These are phyloP conservation scores for Camellia granthamiana DNA, from an alignment of 148 eudicot genomes.

Conservation along the genomic window DNA sequence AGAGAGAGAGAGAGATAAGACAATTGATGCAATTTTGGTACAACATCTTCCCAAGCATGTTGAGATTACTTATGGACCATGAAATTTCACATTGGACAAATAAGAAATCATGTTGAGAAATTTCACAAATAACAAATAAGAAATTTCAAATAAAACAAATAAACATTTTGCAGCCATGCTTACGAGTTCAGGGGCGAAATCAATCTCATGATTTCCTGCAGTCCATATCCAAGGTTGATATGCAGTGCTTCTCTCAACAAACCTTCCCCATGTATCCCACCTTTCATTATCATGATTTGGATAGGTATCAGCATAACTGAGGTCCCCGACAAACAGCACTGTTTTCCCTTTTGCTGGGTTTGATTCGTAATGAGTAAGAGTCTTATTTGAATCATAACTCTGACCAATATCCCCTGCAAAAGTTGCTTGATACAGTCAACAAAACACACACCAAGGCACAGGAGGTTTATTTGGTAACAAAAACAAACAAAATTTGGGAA, in stretches of 20 bases:
- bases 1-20: not conserved
- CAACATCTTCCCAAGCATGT: not conserved
- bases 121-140: not conserved
- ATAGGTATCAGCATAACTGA: constrained; percentile 80
- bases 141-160: not conserved
- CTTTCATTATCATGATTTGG: constrained; percentile 72
- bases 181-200: constrained; percentile 85
- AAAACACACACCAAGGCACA: not conserved
- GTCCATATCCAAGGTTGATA: constrained; percentile 99
- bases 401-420: constrained; percentile 88
- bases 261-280: constrained; percentile 97
- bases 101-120: not conserved
- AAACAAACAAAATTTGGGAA: not conserved
- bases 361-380: constrained; percentile 73
- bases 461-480: not conserved
- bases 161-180: constrained; percentile 19
- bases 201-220: constrained; percentile 85
- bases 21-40: too few relatives aligned
- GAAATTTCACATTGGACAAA: not conserved
- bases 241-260: constrained; percentile 75
- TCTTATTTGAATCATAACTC: constrained; percentile 69
- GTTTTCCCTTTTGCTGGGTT: constrained; percentile 68
- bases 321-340: constrained; percentile 78
- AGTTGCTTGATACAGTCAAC: not conserved
- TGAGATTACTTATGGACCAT: not conserved